Conservation (phyloP, 805 yeast species). For the Ogataea methanolica region DNA sequence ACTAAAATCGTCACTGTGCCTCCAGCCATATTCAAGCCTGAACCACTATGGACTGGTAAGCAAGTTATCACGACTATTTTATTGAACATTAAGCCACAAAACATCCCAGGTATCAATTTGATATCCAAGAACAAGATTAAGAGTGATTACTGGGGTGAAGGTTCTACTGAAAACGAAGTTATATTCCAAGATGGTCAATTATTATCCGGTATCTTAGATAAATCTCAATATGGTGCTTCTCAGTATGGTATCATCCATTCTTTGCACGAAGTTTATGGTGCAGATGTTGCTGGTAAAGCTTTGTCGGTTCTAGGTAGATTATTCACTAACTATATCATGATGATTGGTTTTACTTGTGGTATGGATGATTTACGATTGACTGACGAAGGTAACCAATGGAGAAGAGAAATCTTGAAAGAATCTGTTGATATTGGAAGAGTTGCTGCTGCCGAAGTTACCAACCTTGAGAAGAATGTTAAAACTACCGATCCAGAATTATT, state of each 20-base stretch:
- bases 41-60: slow-evolving; percentile 95
- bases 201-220: slow-evolving; percentile 89
- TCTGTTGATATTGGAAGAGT: slow-evolving; percentile 80
- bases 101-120: slow-evolving; percentile 89
- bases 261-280: slow-evolving; percentile 92
- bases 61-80: slow-evolving; percentile 92
- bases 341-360: slow-evolving; percentile 97
- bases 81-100: slow-evolving; percentile 79
- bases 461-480: slow-evolving; percentile 51
- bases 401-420: slow-evolving; percentile 73
- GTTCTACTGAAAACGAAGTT: slow-evolving; percentile 81
- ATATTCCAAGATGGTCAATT: slow-evolving; percentile 83
- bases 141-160: slow-evolving; percentile 90
- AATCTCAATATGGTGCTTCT: slow-evolving; percentile 97
- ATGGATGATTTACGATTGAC: slow-evolving; percentile 98
- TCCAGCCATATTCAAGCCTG: slow-evolving; percentile 85
- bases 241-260: slow-evolving; percentile 97
- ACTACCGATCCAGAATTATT: slow-evolving; percentile 67
- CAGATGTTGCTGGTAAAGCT: slow-evolving; percentile 82
- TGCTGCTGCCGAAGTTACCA: slow-evolving; percentile 94
- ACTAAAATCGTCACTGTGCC: slow-evolving; percentile 69
- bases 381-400: slow-evolving; percentile 83
- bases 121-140: slow-evolving; percentile 82
- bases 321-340: slow-evolving; percentile 89
- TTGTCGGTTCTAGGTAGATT: slow-evolving; percentile 90